phyloP scores from a whole-genome alignment of 164 flowering plant genomes.

The Nymphaea thermarum region DNA sequence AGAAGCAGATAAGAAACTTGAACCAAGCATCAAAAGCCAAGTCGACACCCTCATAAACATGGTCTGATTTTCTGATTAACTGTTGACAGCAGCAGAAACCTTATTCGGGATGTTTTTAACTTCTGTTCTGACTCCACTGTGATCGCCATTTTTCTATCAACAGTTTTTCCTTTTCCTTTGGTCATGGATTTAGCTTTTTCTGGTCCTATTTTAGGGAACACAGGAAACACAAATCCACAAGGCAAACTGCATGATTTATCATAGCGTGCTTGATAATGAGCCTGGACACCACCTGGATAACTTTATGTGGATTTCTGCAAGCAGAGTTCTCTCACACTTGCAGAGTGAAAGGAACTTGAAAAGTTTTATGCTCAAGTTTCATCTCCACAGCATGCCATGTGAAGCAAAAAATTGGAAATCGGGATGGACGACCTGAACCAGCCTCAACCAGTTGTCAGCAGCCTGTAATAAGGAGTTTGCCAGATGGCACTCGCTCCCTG shows the following conservation, averaged over 20 bases:
- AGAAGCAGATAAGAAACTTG: too few relatives aligned
- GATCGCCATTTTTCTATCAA: too few relatives aligned
- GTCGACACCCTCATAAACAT: too few relatives aligned
- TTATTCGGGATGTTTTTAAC: too few relatives aligned
- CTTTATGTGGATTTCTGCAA: background rate
- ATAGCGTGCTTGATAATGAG: background rate
- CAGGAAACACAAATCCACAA: background rate
- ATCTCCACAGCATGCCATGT: constrained; percentile 25
- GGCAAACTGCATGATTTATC: background rate
- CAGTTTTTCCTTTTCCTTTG: background rate
- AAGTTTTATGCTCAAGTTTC: constrained; percentile 8
- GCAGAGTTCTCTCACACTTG: background rate
- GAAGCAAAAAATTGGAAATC: constrained; percentile 50
- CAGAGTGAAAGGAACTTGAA: background rate
- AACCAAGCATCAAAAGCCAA: too few relatives aligned
- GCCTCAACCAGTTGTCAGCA: constrained; percentile 57
- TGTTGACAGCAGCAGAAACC: too few relatives aligned
- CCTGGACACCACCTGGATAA: background rate
- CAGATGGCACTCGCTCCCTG: constrained; percentile 36
- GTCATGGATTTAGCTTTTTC: background rate
- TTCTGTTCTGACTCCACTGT: too few relatives aligned
- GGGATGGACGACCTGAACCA: constrained; percentile 54
- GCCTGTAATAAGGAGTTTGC: constrained; percentile 42
- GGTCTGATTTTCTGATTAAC: too few relatives aligned
- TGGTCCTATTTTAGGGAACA: background rate